Base-by-base conservation (phyloP, 495 filamentous ascomycete species). In the Monascus purpureus region DNA sequence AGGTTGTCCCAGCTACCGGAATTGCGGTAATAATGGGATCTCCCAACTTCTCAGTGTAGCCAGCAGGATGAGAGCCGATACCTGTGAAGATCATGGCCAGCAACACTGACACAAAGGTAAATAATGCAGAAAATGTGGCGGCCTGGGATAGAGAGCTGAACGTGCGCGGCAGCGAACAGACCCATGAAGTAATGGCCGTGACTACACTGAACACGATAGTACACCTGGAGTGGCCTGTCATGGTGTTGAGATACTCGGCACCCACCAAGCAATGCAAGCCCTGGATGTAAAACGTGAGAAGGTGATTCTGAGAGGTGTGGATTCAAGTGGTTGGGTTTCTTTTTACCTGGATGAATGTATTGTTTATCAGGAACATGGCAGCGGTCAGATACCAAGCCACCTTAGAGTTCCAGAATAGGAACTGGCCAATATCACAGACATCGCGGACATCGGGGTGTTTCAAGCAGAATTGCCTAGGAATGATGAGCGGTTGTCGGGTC, bases 371-470 rank as follows among this genome's bases (percentile, higher is more conserved):
- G 54, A 93, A 93, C 84, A 92, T 88, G 42, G 80, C 58, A 2
- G 81, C 84, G 0, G 84, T 93, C 25, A 70, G 61, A 55, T 77
- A 93, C 80, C 82, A 93, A 0, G 75, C 84, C 63, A 73, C 75
- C 37, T 67, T 72, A 45, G 78, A 72, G 40, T 72, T 68, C 72
- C 76, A 86, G 58, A 86, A 90, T 7, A 93, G 63, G 67, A 82
- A 80, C 52, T 90, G 82, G 11, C 84, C 84, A 45, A 93, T 81
- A 48, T 93, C 84, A 45, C 84, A 93, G 13, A 93, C 81, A 58
- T 93, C 84, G 40, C 80, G 75, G 23, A 88, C 71, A 53, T 93
- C 80, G 2, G 84, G 84, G 47, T 93, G 81, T 20, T 83, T 71
- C 30, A 93, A 53, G 52, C 83, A 92, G 46, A 88, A 92, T 50